Conservation (phyloP, 768 basidiomycete species). For the Suillus occidentalis region DNA sequence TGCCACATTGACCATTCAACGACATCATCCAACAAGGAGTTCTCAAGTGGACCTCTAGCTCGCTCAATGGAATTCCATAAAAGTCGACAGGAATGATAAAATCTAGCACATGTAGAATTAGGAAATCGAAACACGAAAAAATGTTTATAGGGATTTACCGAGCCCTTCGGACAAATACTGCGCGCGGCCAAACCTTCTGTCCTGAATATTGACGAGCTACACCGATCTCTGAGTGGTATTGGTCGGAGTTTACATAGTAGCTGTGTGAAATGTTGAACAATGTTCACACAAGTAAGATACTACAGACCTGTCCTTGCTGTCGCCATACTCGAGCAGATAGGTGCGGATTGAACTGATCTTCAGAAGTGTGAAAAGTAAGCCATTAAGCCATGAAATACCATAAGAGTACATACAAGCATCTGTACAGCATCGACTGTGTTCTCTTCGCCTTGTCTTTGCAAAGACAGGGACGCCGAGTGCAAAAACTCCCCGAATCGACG, state of each 20-base stretch:
- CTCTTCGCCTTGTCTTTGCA: conserved; percentile 75
- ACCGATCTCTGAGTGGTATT: conserved; percentile 59
- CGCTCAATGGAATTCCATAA: conserved; percentile 77
- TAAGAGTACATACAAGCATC: conserved; percentile 19
- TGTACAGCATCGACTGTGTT: conserved; percentile 82
- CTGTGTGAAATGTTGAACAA: conserved; percentile 30
- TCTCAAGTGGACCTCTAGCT: conserved; percentile 55
- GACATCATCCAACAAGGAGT: conserved; percentile 67
- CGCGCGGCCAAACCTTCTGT: conserved; percentile 78
- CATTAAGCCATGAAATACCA: neutral
- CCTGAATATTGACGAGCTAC: conserved; percentile 66
- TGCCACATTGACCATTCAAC: conserved; percentile 79
- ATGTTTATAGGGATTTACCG: conserved; percentile 40
- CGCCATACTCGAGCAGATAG: conserved; percentile 74
- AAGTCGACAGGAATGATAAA: conserved; percentile 65
- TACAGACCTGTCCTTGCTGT: conserved; percentile 55
- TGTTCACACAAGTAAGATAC: conserved; percentile 11
- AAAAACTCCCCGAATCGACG: conserved; percentile 68
- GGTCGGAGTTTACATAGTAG: conserved; percentile 56
- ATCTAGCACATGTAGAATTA: conserved; percentile 34
- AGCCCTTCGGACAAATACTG: conserved; percentile 65
- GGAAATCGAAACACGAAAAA: conserved; percentile 3
- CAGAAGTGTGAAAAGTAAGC: neutral
- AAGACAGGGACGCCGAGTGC: conserved; percentile 64
- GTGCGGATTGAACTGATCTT: conserved; percentile 52